Evolutionary conservation across 164 flowering plant species (phyloP).

Genomic region (Berberis thunbergii): DNA sequence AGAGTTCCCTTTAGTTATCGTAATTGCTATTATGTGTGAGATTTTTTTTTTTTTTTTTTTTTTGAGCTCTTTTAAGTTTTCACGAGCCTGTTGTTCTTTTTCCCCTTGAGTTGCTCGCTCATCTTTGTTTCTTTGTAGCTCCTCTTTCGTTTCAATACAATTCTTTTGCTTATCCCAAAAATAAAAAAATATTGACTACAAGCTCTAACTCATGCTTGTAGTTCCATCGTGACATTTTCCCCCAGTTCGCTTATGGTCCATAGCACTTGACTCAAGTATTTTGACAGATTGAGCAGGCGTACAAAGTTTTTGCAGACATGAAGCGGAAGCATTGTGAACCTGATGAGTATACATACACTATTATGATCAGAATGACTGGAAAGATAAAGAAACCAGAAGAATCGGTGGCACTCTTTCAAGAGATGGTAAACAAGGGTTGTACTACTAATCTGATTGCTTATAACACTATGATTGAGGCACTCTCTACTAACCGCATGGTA

Average conservation of each 20-base stretch:
- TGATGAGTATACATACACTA: constrained; percentile 80
- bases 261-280: constrained; percentile 39
- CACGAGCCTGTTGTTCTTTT: too few species aligned
- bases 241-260: not conserved
- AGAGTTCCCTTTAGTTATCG: too few species aligned
- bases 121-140: too few species aligned
- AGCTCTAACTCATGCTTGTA: too few species aligned
- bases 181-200: too few species aligned
- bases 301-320: constrained; percentile 77
- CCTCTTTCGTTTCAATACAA: too few species aligned
- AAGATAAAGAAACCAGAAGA: constrained; percentile 53
- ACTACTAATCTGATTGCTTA: constrained; percentile 56
- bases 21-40: too few species aligned
- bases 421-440: constrained; percentile 61
- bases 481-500: constrained; percentile 52
- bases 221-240: not conserved
- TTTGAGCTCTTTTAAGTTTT: too few species aligned
- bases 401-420: constrained; percentile 58
- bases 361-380: constrained; percentile 77
- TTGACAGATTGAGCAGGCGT: constrained; percentile 65
- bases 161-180: too few species aligned
- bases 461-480: constrained; percentile 77
- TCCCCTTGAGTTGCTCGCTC: too few species aligned
- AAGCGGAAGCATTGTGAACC: constrained; percentile 67
- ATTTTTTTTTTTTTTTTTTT: too few species aligned